phyloP scores from a whole-genome alignment of 2,329 filamentous ascomycete genomes.

The Camptophora hylomeconis region DNA sequence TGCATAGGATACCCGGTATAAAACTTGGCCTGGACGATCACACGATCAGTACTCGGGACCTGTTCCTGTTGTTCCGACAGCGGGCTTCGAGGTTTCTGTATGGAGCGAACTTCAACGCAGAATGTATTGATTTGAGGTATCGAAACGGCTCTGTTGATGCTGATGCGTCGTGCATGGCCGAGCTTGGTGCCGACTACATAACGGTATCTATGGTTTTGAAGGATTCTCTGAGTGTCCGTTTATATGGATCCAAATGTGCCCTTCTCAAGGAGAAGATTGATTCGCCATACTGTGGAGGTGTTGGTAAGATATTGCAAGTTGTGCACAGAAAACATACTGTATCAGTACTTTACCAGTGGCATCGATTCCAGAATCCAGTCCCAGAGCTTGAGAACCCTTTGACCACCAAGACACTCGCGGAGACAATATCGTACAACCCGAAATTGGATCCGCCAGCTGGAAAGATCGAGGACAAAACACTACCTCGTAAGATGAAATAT shows the following conservation, averaged over 20 bases:
- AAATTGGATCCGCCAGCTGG: no score
- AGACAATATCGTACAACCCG: no score
- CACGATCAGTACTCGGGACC: constrained; percentile 10
- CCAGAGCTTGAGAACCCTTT: no score
- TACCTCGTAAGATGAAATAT: no score
- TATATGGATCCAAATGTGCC: constrained; percentile 14
- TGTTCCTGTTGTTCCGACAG: constrained; percentile 23
- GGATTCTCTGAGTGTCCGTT: constrained; percentile 19
- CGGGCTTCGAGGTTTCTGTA: constrained; percentile 23
- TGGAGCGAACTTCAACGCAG: constrained; percentile 23
- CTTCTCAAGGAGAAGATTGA: constrained; percentile 5
- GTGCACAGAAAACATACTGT: no score
- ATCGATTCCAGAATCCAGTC: no score
- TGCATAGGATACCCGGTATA: constrained; percentile 23
- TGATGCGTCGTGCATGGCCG: constrained; percentile 22
- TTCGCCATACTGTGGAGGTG: constrained; percentile 7
- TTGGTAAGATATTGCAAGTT: constrained; percentile 10
- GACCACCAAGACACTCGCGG: no score
- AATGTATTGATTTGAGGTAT: constrained; percentile 20
- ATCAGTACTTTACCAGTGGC: no score
- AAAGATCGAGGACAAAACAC: no score
- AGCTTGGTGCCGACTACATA: constrained; percentile 7
- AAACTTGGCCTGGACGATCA: constrained; percentile 13
- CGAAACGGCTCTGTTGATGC: constrained; percentile 20
- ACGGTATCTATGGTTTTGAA: constrained; percentile 21